A percentile compares a stretch with the other conserved stretches of the same genome.
phyloP scores from a whole-genome alignment of 306 rosid genomes.

The Quercus aquifolioides region DNA sequence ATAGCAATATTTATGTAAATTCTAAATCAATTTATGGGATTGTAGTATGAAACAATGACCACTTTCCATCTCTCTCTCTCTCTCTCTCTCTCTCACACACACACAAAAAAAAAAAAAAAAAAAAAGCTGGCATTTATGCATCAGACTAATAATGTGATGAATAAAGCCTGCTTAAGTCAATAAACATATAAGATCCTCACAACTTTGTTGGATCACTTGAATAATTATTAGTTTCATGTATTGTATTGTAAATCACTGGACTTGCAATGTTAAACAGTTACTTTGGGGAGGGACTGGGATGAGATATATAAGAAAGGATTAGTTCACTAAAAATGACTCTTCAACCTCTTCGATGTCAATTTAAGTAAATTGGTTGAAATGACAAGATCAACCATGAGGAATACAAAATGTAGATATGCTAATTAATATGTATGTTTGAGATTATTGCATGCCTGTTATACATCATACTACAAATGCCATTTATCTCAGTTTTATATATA shows the following conservation, averaged over 20 bases:
- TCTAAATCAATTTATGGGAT: not conserved
- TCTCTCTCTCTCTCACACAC: not conserved
- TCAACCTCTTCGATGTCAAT: not conserved
- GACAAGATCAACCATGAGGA: slow-evolving; percentile 8
- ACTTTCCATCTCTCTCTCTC: not conserved
- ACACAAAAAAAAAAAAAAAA: too few relatives aligned
- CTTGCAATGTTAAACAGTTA: not conserved
- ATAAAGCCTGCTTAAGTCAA: not conserved
- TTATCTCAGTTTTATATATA: not conserved
- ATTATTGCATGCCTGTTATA: not conserved
- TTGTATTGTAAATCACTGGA: too few relatives aligned
- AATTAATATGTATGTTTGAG: not conserved
- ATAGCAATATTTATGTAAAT: not conserved
- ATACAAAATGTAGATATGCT: not conserved
- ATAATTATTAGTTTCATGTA: too few relatives aligned
- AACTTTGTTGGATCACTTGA: not conserved
- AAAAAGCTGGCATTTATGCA: not conserved
- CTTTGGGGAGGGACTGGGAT: not conserved
- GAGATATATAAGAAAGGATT: not conserved
- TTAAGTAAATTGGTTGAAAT: not conserved
- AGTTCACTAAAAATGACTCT: not conserved
- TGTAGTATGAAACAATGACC: not conserved
- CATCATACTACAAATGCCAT: not conserved
- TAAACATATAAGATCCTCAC: not conserved
- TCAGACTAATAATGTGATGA: not conserved